Percentiles rank a stretch among this genome's conserved stretches.
Evolutionary conservation across 768 basidiomycete genomes (phyloP).

Genomic region (Termitomyces sp.): DNA sequence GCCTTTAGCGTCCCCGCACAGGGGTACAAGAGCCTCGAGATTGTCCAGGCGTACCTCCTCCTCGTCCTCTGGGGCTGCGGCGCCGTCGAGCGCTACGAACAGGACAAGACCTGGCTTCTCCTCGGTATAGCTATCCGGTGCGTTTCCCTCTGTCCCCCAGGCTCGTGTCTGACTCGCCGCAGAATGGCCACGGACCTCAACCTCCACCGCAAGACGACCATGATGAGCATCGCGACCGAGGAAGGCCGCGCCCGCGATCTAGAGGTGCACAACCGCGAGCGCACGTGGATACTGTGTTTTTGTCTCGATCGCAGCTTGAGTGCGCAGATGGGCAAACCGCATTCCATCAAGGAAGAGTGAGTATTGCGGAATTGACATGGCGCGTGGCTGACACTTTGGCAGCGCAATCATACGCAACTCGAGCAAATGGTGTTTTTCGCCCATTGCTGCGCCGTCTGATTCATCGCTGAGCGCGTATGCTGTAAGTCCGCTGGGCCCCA

Average conservation of each 20-base stretch:
- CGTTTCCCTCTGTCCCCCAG: constrained; percentile 12
- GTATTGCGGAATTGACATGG: constrained; percentile 24
- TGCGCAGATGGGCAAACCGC: constrained; percentile 96
- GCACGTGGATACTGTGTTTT: constrained; percentile 91
- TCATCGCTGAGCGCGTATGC: constrained; percentile 68
- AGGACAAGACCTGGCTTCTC: constrained; percentile 90
- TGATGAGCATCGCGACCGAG: constrained; percentile 57
- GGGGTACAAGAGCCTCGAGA: constrained; percentile 91
- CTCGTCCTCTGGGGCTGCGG: constrained; percentile 89
- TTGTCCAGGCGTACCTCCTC: constrained; percentile 91
- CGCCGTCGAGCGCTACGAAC: constrained; percentile 93
- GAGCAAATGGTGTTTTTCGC: constrained; percentile 64
- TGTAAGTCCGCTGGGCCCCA: too few relatives aligned
- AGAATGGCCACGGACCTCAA: constrained; percentile 97
- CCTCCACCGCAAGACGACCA: constrained; percentile 79
- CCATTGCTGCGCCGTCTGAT: constrained; percentile 61
- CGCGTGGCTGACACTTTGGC: too few relatives aligned
- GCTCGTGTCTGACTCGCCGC: background rate
- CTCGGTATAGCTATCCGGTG: constrained; percentile 83
- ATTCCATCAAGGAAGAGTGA: constrained; percentile 89
- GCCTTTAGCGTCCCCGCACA: constrained; percentile 82
- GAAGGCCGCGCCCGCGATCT: constrained; percentile 75
- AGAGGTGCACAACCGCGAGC: constrained; percentile 90
- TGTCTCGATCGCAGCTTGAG: constrained; percentile 84
- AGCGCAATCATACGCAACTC: constrained; percentile 88